Evolutionary conservation across 345 rosid genomes (phyloP).

Genomic region (Cardamine resedifolia): DNA sequence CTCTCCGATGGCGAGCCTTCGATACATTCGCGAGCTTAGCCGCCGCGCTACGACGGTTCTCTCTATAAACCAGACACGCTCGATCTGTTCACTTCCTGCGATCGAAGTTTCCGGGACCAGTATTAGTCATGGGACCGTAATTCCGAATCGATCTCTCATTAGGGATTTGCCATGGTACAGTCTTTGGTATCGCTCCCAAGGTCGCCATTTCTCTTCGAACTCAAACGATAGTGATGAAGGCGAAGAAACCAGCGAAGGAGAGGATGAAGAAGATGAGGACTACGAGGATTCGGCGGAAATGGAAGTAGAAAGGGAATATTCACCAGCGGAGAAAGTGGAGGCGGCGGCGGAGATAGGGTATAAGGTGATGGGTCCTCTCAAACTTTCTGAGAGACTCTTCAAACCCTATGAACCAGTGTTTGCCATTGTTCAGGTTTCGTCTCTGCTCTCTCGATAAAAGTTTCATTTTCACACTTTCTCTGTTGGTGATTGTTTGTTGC

Average conservation of each 20-base stretch:
- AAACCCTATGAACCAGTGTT: constrained; percentile 75
- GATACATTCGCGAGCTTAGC: constrained; percentile 55
- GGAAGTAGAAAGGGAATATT: constrained; percentile 50
- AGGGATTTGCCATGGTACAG: constrained; percentile 23
- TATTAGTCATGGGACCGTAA: constrained; percentile 22
- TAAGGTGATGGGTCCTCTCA: constrained; percentile 67
- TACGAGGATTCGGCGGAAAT: constrained; percentile 38
- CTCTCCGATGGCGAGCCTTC: constrained; percentile 65
- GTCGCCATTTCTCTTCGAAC: constrained; percentile 54
- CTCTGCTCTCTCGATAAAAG: not conserved
- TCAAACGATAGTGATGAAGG: constrained; percentile 28
- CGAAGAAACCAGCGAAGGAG: constrained; percentile 45
- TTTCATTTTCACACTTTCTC: not conserved
- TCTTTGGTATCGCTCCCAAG: constrained; percentile 27
- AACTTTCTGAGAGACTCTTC: constrained; percentile 54
- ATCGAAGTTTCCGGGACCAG: constrained; percentile 7
- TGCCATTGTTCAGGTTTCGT: constrained; percentile 86
- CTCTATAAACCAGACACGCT: constrained; percentile 28
- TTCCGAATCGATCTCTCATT: constrained; percentile 5
- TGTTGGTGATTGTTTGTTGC: not conserved
- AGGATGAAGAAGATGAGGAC: constrained; percentile 42
- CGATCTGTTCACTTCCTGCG: constrained; percentile 16
- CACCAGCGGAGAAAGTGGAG: constrained; percentile 68
- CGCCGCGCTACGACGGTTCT: constrained; percentile 48
- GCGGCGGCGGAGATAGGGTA: constrained; percentile 90